Percentiles rank a stretch among this genome's conserved stretches.
phyloP scores from a whole-genome alignment of 352 stramenopile species.

The Pythium coloratum region DNA sequence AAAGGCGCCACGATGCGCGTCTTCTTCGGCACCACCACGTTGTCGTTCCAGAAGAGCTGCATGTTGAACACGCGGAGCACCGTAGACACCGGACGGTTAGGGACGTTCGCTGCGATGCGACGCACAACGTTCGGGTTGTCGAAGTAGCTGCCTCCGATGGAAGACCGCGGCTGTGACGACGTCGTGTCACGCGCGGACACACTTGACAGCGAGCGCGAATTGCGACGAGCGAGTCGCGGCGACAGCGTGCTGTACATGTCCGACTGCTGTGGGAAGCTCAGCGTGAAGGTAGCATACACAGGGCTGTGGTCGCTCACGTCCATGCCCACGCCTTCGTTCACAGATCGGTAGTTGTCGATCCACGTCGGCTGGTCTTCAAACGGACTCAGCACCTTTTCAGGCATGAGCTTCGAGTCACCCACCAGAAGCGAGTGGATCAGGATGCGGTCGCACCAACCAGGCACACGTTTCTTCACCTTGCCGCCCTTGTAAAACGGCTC shows the following conservation, averaged over 20 bases:
- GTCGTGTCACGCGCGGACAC: conserved; percentile 31
- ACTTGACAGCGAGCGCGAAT: conserved; percentile 48
- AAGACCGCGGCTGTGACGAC: conserved; percentile 29
- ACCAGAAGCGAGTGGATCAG: conserved; percentile 80
- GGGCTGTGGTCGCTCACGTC: conserved; percentile 84
- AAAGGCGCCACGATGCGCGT: conserved; percentile 73
- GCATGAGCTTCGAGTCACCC: conserved; percentile 75
- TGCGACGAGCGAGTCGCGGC: conserved; percentile 29
- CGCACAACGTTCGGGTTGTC: conserved; percentile 72
- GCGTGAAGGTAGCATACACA: conserved; percentile 72
- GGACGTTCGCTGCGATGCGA: conserved; percentile 48
- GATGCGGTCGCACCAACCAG: conserved; percentile 87
- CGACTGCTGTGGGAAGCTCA: conserved; percentile 61
- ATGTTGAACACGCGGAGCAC: conserved; percentile 78
- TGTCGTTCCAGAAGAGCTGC: conserved; percentile 68
- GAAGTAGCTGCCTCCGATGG: conserved; percentile 66
- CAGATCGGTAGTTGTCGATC: conserved; percentile 81
- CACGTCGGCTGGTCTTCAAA: conserved; percentile 38
- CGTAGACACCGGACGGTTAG: conserved; percentile 57
- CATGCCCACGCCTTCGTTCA: conserved; percentile 83
- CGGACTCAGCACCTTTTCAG: conserved; percentile 71
- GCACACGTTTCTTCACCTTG: conserved; percentile 88
- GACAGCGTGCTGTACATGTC: conserved; percentile 18
- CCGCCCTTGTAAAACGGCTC: conserved; percentile 90
- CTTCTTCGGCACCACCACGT: conserved; percentile 77